Conservation (phyloP, 768 basidiomycete species). For the Pholiota molesta region DNA sequence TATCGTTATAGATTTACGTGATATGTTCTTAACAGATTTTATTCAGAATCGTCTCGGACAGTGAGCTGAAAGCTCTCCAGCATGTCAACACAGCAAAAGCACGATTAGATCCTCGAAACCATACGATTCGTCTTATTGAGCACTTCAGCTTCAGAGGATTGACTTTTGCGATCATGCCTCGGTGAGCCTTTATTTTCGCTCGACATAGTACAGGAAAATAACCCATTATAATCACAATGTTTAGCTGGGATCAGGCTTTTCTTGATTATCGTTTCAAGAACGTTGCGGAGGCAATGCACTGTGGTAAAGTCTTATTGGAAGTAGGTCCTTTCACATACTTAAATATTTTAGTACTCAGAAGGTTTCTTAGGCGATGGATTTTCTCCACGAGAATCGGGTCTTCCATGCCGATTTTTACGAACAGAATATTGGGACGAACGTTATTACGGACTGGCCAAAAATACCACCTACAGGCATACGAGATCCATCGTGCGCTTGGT, state of each 20-base stretch:
- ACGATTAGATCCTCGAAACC: conserved; percentile 16
- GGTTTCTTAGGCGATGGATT: conserved; percentile 14
- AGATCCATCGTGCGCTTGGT: not conserved
- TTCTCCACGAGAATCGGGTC: conserved; percentile 18
- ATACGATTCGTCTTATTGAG: conserved; percentile 16
- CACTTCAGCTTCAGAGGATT: conserved; percentile 11
- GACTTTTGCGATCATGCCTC: conserved; percentile 19
- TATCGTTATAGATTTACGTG: too few species aligned
- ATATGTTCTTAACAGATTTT: too few species aligned
- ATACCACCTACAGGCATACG: conserved; percentile 1
- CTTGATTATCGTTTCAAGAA: not conserved
- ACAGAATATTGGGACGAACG: conserved; percentile 13
- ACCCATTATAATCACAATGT: not conserved
- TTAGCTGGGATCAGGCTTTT: conserved; percentile 12
- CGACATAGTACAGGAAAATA: not conserved
- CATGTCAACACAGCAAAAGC: not conserved
- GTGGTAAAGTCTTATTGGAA: not conserved
- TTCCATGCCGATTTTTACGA: conserved; percentile 14
- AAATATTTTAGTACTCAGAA: not conserved
- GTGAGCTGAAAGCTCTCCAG: conserved; percentile 1
- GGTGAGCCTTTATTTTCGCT: conserved; percentile 3
- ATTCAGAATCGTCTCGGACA: too few species aligned
- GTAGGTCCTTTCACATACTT: not conserved
- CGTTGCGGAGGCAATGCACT: not conserved
- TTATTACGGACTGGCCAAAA: not conserved